Evolutionary conservation across 345 rosid genomes (phyloP), one percentile per base, ranked within the genome.

Genomic region (Aquilaria malaccensis): DNA sequence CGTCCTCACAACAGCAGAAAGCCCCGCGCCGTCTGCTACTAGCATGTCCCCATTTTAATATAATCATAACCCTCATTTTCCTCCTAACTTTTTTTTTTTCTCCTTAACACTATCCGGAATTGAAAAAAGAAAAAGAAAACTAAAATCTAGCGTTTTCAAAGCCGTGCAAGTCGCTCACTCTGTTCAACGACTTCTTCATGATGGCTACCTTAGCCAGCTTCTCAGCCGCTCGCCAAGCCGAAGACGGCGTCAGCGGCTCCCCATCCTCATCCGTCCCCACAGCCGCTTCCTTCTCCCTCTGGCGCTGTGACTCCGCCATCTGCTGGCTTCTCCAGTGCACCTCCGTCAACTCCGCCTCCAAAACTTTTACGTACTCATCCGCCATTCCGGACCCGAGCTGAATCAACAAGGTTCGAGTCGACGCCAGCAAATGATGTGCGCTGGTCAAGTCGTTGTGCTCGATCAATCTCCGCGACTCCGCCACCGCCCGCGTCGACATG

Each of bases 201-300:
- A 85, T 77, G 49, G 96, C 96, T 56, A 88, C 72, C 71, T 88
- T 86, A 60, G 98, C 98, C 79, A 92, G 60, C 70, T 76, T 85
- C 85, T 92, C 96, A 45, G 96, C 98, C 31, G 96, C 88, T 74
- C 95, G 77, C 98, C 96, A 86, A 58, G 96, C 92, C 60, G 95
- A 85, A 0, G 85, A 73, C 15, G 92, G 96, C 30, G 98, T 88
- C 31, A 85, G 84, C 73, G 86, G 87, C 83, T 92, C 93, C 30
- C 86, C 93, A 13, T 81, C 74, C 69, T 92, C 98, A 15, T 86
- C 98, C 33, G 54, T 76, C 72, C 69, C 43, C 15, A 66, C 72
- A 76, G 13, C 57, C 52, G 45, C 53, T 13, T 72, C 81, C 72
- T 71, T 72, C 70, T 43, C 77, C 58, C 74, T 75, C 58, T 78